Evolutionary conservation across 208 protist genomes (phyloP), one percentile per base, ranked within the genome.

Genomic region (Porcisia hertigi): DNA sequence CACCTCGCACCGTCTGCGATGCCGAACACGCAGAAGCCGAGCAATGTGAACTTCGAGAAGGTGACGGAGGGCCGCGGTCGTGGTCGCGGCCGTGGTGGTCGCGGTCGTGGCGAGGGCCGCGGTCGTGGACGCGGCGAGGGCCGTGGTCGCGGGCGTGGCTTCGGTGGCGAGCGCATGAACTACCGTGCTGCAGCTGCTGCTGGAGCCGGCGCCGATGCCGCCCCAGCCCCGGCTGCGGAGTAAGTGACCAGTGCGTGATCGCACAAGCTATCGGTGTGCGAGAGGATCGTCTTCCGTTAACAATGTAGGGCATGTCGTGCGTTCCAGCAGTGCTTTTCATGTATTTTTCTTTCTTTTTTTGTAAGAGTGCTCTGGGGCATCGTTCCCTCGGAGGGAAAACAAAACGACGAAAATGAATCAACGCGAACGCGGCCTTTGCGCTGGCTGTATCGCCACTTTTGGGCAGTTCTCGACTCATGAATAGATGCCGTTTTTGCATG

Each of bases 1-100:
- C 89, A 97, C 85, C 88, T 98, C n/a, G 86, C 93, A 69, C 76
- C 80, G 18, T 88, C 86, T 69, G 88, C 92, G 63, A 89, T 98
- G 70, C 97, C 97, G 71, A 93, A 94, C 84, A 98, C 91, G 59
- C 90, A 97, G 69, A 98, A 98, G 90, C 78, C 78, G 43, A 92
- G 83, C 71, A 75, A 69, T 64, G 76, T 79, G 60, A 76, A 64
- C 41, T 88, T 86, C 82, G 90, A 96, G 82, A 88, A 87, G 77
- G 67, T 76, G 55, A 73, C 75, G n/a, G 79, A 82, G 67, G 80
- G 81, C 54, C 86, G 82, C 65, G 81, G 80, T 49, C 82, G 86
- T 49, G 86, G 82, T 69, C 78, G 79, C 47, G 81, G 86, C 54
- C 73, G 86, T 41, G 82, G 88, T 73, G 91, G 87, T 59, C 85